phyloP scores from a whole-genome alignment of 805 yeast species.

The Lipomyces oligophaga region DNA sequence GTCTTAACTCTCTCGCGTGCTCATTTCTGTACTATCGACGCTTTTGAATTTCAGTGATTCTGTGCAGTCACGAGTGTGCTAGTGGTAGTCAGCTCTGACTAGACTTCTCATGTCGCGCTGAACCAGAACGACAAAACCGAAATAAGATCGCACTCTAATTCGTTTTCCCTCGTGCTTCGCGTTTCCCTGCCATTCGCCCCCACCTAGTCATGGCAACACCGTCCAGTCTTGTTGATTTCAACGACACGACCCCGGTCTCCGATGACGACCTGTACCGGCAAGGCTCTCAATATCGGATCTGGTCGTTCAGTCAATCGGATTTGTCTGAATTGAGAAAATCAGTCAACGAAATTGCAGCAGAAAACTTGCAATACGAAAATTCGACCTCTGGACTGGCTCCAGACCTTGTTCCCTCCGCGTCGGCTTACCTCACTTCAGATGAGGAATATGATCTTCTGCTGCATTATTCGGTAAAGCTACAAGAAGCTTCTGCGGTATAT shows the following conservation, averaged over 20 bases:
- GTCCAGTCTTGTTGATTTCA: too few relatives aligned
- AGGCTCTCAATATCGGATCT: slow-evolving; percentile 74
- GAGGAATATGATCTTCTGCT: slow-evolving; percentile 70
- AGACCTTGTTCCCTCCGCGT: slow-evolving; percentile 2
- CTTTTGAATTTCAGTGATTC: too few relatives aligned
- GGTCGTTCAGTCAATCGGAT: slow-evolving; percentile 73
- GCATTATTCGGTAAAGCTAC: slow-evolving; percentile 69
- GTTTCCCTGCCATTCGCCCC: too few relatives aligned
- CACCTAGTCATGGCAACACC: too few relatives aligned
- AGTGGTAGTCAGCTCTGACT: too few relatives aligned
- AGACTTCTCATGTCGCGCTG: too few relatives aligned
- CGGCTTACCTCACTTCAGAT: background rate
- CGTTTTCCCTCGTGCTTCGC: too few relatives aligned
- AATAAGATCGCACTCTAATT: too few relatives aligned
- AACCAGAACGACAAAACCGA: too few relatives aligned
- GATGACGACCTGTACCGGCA: slow-evolving; percentile 86
- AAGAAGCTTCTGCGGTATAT: slow-evolving; percentile 65
- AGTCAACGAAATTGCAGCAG: slow-evolving; percentile 57
- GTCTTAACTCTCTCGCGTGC: too few relatives aligned
- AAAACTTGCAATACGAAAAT: slow-evolving; percentile 33
- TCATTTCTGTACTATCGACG: too few relatives aligned
- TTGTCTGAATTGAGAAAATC: slow-evolving; percentile 48
- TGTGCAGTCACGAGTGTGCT: too few relatives aligned
- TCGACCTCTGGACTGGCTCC: slow-evolving; percentile 29
- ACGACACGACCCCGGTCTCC: background rate